phyloP scores from a whole-genome alignment of 768 basidiomycete genomes.

The Pisolithus microcarpus region DNA sequence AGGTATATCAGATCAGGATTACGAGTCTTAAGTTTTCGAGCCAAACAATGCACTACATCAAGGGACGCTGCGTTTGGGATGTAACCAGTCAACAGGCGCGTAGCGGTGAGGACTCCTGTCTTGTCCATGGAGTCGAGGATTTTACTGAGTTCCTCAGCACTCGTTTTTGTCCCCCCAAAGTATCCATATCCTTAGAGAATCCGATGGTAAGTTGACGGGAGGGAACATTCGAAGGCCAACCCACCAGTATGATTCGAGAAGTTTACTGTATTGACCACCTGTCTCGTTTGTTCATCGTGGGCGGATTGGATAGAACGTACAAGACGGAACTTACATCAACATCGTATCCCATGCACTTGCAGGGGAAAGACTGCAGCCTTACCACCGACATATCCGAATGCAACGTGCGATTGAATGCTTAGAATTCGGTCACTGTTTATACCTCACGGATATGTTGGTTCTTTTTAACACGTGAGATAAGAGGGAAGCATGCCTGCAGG shows the following conservation, averaged over 20 bases:
- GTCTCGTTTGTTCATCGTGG: background rate
- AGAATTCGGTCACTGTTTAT: constrained; percentile 51
- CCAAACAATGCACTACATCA: constrained; percentile 54
- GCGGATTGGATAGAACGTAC: background rate
- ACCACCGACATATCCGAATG: constrained; percentile 88
- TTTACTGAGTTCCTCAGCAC: constrained; percentile 63
- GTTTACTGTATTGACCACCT: constrained; percentile 89
- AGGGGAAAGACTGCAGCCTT: constrained; percentile 73
- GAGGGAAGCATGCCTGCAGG: constrained; percentile 6
- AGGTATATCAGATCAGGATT: constrained; percentile 71
- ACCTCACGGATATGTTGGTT: background rate
- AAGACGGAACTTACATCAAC: constrained; percentile 65
- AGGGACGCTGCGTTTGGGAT: constrained; percentile 80
- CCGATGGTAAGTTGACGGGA: background rate
- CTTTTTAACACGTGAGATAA: background rate
- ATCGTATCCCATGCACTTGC: constrained; percentile 86
- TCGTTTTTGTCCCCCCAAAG: constrained; percentile 72
- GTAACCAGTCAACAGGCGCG: constrained; percentile 84
- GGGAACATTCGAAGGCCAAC: constrained; percentile 7
- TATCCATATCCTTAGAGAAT: constrained; percentile 64
- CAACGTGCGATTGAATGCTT: constrained; percentile 90
- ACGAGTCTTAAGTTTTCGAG: constrained; percentile 48
- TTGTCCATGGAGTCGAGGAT: constrained; percentile 69
- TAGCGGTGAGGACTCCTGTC: constrained; percentile 68
- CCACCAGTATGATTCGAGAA: constrained; percentile 91